Evolutionary conservation across 768 basidiomycete genomes (phyloP).

Genomic region (Dioszegia hungarica): DNA sequence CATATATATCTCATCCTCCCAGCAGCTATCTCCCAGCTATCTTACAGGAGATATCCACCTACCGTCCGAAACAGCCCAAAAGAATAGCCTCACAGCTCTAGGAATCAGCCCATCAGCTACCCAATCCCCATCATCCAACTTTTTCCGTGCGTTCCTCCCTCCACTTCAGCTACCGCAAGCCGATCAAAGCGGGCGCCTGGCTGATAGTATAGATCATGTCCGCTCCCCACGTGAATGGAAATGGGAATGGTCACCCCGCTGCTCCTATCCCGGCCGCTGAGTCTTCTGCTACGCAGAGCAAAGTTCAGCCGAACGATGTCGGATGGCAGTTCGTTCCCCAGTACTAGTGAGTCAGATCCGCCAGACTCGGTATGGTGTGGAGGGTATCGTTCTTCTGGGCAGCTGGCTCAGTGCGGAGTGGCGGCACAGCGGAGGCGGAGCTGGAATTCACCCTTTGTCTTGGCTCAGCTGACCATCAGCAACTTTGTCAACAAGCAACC

Average conservation of each 20-base stretch:
- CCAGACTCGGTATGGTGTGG: not conserved
- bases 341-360: slow-evolving; percentile 69
- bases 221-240: slow-evolving; percentile 14
- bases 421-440: no score
- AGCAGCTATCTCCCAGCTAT: not conserved
- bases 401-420: no score
- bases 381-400: not conserved
- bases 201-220: not conserved
- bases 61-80: no score
- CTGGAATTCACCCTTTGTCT: not conserved
- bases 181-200: not conserved
- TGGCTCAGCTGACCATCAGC: slow-evolving; percentile 33
- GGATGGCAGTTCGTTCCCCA: slow-evolving; percentile 99
- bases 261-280: slow-evolving; percentile 12
- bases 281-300: slow-evolving; percentile 15
- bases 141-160: not conserved
- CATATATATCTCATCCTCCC: no score
- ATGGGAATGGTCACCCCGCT: slow-evolving; percentile 29
- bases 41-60: not conserved
- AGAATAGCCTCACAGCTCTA: no score
- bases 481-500: slow-evolving; percentile 98
- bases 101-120: not conserved
- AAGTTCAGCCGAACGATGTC: slow-evolving; percentile 65
- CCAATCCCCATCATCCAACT: slow-evolving; percentile 7
- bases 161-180: no score